Conservation (phyloP, 495 filamentous ascomycete genomes). For the Viridothelium virens region DNA sequence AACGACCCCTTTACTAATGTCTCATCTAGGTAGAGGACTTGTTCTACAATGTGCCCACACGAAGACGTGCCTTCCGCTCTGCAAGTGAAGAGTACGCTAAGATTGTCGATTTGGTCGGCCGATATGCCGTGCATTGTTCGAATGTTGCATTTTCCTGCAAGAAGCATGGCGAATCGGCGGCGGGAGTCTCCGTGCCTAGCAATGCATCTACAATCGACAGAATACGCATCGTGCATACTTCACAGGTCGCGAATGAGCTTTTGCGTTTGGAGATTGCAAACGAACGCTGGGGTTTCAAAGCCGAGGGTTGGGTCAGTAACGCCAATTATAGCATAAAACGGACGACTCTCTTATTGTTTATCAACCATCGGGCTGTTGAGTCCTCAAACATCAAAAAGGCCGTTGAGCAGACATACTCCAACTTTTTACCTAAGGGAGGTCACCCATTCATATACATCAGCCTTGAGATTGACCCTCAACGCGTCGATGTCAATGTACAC, state of each 20-base stretch:
- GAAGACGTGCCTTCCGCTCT: conserved; percentile 83
- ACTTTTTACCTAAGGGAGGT: conserved; percentile 87
- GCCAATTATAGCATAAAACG: conserved; percentile 95
- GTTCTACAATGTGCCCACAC: conserved; percentile 90
- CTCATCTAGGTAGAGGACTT: conserved; percentile 72
- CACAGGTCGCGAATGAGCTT: conserved; percentile 79
- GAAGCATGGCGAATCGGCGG: conserved; percentile 82
- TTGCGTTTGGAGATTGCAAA: conserved; percentile 68
- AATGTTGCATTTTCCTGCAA: conserved; percentile 93
- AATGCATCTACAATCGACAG: conserved; percentile 67
- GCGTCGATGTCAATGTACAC: conserved; percentile 96
- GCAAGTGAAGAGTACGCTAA: conserved; percentile 95
- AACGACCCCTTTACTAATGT: neutral
- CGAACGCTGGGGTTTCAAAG: conserved; percentile 72
- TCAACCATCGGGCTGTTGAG: conserved; percentile 96
- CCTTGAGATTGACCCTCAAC: conserved; percentile 83
- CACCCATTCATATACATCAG: conserved; percentile 93
- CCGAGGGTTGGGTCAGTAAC: conserved; percentile 76
- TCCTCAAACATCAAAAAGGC: conserved; percentile 83
- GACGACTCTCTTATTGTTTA: conserved; percentile 84
- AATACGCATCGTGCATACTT: conserved; percentile 85
- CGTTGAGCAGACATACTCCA: conserved; percentile 82
- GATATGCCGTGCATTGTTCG: conserved; percentile 89
- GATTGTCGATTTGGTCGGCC: conserved; percentile 89
- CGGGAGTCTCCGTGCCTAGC: conserved; percentile 67